Evolutionary conservation across 2,329 filamentous ascomycete genomes (phyloP).

Genomic region (Exophiala lecanii-corni): DNA sequence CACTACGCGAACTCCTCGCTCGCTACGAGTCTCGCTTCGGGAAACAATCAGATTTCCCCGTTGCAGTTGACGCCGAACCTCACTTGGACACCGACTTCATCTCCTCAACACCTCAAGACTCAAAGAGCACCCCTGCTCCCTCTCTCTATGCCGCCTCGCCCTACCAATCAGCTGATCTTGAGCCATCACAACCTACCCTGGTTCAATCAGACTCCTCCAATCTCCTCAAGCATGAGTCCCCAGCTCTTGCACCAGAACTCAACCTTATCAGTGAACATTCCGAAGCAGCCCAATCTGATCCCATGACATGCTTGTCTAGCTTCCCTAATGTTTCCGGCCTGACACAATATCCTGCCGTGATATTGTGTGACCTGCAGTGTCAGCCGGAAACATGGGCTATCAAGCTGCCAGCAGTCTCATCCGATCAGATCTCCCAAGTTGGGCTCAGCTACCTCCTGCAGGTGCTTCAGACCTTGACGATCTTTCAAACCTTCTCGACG

Average conservation of each 20-base stretch:
- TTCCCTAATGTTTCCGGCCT: slow-evolving; percentile 57
- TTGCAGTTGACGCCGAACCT: slow-evolving; percentile 8
- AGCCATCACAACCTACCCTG: slow-evolving; percentile 28
- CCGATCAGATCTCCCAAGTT: slow-evolving; percentile 36
- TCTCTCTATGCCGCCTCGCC: slow-evolving; percentile 37
- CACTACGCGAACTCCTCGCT: slow-evolving; percentile 60
- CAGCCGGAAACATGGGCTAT: slow-evolving; percentile 66
- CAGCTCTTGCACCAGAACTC: slow-evolving; percentile 22
- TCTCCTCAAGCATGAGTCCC: slow-evolving; percentile 22
- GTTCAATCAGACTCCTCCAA: slow-evolving; percentile 29
- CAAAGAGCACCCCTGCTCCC: slow-evolving; percentile 32
- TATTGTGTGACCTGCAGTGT: slow-evolving; percentile 99
- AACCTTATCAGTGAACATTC: slow-evolving; percentile 27
- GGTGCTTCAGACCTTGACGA: slow-evolving; percentile 63
- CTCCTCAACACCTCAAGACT: slow-evolving; percentile 35
- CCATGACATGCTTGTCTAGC: slow-evolving; percentile 16
- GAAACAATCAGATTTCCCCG: slow-evolving; percentile 20
- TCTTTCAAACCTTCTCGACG: slow-evolving; percentile 57
- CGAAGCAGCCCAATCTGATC: slow-evolving; percentile 41
- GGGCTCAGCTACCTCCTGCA: slow-evolving; percentile 44
- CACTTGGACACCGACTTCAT: slow-evolving; percentile 18
- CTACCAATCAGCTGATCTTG: slow-evolving; percentile 37
- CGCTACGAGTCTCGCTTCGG: slow-evolving; percentile 51
- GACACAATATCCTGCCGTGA: slow-evolving; percentile 99
- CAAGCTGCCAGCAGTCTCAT: slow-evolving; percentile 39